Conservation (phyloP, 106 monocot genomes). For the Apostasia ramifera region DNA sequence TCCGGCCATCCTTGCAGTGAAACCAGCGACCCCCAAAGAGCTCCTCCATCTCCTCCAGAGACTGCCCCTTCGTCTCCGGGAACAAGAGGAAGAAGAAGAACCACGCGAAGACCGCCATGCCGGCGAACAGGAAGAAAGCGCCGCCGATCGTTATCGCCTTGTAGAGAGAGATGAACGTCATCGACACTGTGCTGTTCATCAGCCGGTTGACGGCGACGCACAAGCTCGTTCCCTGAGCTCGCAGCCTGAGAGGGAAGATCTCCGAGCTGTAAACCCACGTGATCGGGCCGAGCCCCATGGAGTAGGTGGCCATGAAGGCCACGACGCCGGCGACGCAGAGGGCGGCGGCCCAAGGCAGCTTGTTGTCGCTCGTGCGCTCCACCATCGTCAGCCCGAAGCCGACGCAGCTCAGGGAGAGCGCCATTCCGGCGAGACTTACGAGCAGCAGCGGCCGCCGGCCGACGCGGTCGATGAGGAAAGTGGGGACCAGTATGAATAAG, state of each 20-base stretch:
- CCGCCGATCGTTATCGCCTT: conserved; percentile 53
- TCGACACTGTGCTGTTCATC: conserved; percentile 31
- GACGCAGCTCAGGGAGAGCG: conserved; percentile 9
- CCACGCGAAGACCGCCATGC: conserved; percentile 33
- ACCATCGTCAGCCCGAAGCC: conserved; percentile 12
- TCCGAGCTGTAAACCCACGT: conserved; percentile 66
- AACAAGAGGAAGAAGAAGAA: conserved; percentile 40
- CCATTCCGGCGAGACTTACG: conserved; percentile 31
- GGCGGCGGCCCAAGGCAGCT: conserved; percentile 16
- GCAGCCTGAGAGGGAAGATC: conserved; percentile 40
- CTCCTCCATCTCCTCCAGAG: conserved; percentile 50
- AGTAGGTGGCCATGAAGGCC: conserved; percentile 32
- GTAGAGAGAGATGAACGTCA: conserved; percentile 47
- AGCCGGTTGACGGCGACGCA: conserved; percentile 41
- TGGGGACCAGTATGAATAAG: conserved; percentile 45
- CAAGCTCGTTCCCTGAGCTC: conserved; percentile 38
- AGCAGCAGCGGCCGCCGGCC: conserved; percentile 41
- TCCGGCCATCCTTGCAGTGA: not conserved
- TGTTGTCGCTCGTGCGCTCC: not conserved
- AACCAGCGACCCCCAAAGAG: conserved; percentile 13
- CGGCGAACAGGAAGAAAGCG: conserved; percentile 43
- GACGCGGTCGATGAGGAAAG: conserved; percentile 24
- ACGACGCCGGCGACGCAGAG: conserved; percentile 15
- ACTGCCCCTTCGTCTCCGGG: conserved; percentile 44
- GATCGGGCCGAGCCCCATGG: conserved; percentile 45